Percentiles rank a stretch among this genome's conserved stretches.
These are phyloP conservation scores for Flaveria robusta DNA, from an alignment of 129 eudicot genomes.

Conservation along the genomic window DNA sequence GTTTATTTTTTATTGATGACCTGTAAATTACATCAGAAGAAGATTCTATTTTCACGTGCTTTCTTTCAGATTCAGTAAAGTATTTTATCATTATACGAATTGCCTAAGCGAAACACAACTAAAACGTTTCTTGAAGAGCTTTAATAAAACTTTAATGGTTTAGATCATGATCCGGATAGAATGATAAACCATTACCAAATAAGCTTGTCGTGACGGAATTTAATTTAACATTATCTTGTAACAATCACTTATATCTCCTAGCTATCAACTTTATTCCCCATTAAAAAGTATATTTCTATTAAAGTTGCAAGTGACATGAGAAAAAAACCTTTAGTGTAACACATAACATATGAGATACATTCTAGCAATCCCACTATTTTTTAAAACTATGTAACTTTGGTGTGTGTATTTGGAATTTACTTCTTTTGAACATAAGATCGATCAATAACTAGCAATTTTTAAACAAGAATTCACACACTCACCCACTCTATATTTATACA, in stretches of 20 bases:
- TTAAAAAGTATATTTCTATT: not conserved
- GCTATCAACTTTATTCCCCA: not conserved
- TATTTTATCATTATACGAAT: slow-evolving; percentile 4
- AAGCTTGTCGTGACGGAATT: slow-evolving; percentile 13
- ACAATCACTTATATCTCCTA: not conserved
- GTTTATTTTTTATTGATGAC: slow-evolving; percentile 8
- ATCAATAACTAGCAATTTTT: not conserved
- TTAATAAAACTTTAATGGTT: not conserved
- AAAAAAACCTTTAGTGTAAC: not conserved
- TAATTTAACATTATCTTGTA: slow-evolving; percentile 6
- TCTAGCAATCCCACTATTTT: not conserved
- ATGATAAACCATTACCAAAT: slow-evolving; percentile 16
- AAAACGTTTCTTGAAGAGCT: slow-evolving; percentile 8
- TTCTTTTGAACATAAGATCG: not conserved
- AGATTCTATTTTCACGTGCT: slow-evolving; percentile 17
- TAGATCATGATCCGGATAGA: not conserved
- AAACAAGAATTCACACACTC: too few species aligned
- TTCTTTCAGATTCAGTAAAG: not conserved
- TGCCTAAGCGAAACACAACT: not conserved
- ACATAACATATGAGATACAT: not conserved
- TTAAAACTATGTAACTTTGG: not conserved
- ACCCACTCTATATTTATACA: too few species aligned
- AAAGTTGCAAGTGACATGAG: not conserved
- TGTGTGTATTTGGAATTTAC: not conserved
- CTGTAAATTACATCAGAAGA: not conserved